Percentiles rank a stretch among this genome's conserved stretches.
These are phyloP conservation scores for Colletotrichum liriopes DNA, from an alignment of 2,329 filamentous ascomycete species.

Conservation along the genomic window DNA sequence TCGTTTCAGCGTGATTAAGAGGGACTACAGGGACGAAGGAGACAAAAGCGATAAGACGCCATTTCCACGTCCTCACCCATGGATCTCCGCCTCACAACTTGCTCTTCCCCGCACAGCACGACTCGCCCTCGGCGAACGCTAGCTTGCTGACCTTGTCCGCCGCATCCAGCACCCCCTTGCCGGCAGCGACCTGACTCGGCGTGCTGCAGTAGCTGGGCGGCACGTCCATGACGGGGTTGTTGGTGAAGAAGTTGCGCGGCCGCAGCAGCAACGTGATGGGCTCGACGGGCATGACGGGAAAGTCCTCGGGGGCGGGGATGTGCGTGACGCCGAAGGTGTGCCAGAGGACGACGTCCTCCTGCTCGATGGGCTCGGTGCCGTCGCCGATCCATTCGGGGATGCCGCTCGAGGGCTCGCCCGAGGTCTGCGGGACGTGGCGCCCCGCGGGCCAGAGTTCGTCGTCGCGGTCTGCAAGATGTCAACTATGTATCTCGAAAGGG, in stretches of 20 bases:
- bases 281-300: slow-evolving; percentile 91
- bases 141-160: slow-evolving; percentile 64
- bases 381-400: slow-evolving; percentile 85
- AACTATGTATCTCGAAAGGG: too few species aligned
- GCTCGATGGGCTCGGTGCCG: slow-evolving; percentile 76
- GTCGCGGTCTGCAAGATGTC: slow-evolving; percentile 73
- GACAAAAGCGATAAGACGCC: neutral
- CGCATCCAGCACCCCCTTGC: slow-evolving; percentile 61
- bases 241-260: slow-evolving; percentile 86
- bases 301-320: slow-evolving; percentile 91
- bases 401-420: slow-evolving; percentile 81
- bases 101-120: slow-evolving; percentile 38
- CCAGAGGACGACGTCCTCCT: slow-evolving; percentile 92
- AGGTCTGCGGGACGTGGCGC: slow-evolving; percentile 90
- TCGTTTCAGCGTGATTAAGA: too few species aligned
- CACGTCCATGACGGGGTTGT: slow-evolving; percentile 86
- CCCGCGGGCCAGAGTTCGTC: slow-evolving; percentile 88
- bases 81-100: slow-evolving; percentile 28
- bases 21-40: too few species aligned
- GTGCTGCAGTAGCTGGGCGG: slow-evolving; percentile 82
- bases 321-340: slow-evolving; percentile 94
- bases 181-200: slow-evolving; percentile 75
- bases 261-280: slow-evolving; percentile 86
- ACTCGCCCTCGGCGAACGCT: slow-evolving; percentile 46
- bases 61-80: neutral